Percentiles rank a stretch among this genome's conserved stretches.
phyloP scores from a whole-genome alignment of 805 yeast genomes.

The Ogataea dorogensis region DNA sequence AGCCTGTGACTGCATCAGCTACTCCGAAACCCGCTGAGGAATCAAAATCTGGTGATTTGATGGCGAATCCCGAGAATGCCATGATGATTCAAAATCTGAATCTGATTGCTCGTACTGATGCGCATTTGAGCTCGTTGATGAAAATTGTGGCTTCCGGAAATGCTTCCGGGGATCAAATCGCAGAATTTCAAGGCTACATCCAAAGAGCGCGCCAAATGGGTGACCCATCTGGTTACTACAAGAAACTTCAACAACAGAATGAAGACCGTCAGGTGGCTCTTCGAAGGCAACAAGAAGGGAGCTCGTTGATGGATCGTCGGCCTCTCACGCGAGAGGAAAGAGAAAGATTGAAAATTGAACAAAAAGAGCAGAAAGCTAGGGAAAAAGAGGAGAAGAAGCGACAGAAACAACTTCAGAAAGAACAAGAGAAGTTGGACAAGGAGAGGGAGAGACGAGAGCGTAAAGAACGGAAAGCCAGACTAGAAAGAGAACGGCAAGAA shows the following conservation, averaged over 20 bases:
- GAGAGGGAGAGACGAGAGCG: constrained; percentile 23
- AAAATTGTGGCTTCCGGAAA: constrained; percentile 80
- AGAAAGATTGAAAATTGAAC: constrained; percentile 20
- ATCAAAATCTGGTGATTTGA: constrained; percentile 25
- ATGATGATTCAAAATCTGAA: constrained; percentile 85
- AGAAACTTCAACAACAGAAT: constrained; percentile 22
- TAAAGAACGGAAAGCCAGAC: constrained; percentile 17
- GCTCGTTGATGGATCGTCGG: constrained; percentile 23
- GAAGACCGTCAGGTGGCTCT: constrained; percentile 15
- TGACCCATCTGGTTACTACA: constrained; percentile 30
- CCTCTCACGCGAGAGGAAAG: constrained; percentile 23
- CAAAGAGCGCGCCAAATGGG: constrained; percentile 78
- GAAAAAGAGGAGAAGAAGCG: constrained; percentile 25
- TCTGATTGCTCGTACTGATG: constrained; percentile 73
- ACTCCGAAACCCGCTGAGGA: constrained; percentile 13
- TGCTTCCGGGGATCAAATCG: constrained; percentile 70
- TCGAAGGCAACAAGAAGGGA: constrained; percentile 15
- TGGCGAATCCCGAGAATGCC: constrained; percentile 59
- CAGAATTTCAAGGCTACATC: constrained; percentile 77
- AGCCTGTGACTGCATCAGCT: constrained; percentile 1
- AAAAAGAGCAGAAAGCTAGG: constrained; percentile 24
- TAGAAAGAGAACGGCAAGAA: constrained; percentile 19
- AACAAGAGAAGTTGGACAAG: constrained; percentile 21
- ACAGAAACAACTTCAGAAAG: constrained; percentile 25
- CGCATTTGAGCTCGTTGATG: constrained; percentile 69